phyloP scores from a whole-genome alignment of 768 basidiomycete genomes.

The Guyanaporus albipodus region DNA sequence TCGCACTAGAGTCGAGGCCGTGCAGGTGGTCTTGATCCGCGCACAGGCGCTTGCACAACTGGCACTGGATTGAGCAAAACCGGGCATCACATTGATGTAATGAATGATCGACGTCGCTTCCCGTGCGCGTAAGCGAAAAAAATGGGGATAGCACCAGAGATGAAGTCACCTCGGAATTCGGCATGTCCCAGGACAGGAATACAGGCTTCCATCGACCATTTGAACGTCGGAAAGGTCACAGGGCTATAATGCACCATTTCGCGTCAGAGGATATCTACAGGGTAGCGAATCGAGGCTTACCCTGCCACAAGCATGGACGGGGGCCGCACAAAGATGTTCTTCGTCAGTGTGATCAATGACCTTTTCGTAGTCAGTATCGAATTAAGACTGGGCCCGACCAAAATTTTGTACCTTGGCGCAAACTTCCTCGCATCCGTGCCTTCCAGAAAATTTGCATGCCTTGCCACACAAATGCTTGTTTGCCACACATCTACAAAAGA shows the following conservation, averaged over 20 bases:
- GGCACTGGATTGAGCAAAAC: conserved; percentile 51
- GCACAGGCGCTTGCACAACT: conserved; percentile 55
- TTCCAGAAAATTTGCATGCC: conserved; percentile 42
- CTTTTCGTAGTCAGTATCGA: conserved; percentile 25
- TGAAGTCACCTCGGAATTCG: conserved; percentile 36
- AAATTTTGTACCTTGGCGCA: conserved; percentile 46
- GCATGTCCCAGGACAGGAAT: conserved; percentile 43
- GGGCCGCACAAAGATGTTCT: conserved; percentile 52
- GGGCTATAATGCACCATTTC: conserved; percentile 28
- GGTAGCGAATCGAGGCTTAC: conserved; percentile 22
- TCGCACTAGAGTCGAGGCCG: conserved; percentile 34
- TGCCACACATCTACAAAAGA: conserved; percentile 44
- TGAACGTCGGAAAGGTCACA: conserved; percentile 37
- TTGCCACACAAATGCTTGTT: conserved; percentile 54
- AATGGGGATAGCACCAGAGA: not conserved
- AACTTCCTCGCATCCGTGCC: conserved; percentile 46
- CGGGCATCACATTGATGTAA: conserved; percentile 49
- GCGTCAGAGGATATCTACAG: not conserved
- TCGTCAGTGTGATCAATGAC: conserved; percentile 43
- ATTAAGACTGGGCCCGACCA: not conserved
- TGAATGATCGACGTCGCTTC: conserved; percentile 43
- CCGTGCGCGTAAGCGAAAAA: not conserved
- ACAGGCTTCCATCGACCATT: conserved; percentile 29
- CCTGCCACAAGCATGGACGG: conserved; percentile 53
- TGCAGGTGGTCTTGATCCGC: conserved; percentile 49